Evolutionary conservation across 495 filamentous ascomycete genomes (phyloP).

Genomic region (Evernia prunastri): DNA sequence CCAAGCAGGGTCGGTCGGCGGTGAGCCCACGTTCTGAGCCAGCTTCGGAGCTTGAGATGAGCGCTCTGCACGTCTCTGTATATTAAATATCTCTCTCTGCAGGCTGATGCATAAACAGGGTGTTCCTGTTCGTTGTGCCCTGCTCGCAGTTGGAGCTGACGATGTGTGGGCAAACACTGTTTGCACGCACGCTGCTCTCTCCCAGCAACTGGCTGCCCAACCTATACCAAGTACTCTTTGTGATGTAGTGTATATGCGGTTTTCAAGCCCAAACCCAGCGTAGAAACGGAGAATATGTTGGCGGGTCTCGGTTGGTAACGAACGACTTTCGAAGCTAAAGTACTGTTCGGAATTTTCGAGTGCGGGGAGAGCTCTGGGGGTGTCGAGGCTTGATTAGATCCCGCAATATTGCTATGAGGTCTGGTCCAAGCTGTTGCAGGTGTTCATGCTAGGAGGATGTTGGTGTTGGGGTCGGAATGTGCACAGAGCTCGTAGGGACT

Average conservation of each 20-base stretch:
- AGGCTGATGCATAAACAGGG: not conserved
- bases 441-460: not conserved
- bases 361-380: not conserved
- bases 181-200: not conserved
- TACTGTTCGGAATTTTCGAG: not conserved
- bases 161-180: not conserved
- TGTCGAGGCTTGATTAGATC: not conserved
- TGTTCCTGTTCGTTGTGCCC: not conserved
- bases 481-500: not conserved
- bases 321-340: not conserved
- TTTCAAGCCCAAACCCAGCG: too few relatives aligned
- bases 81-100: not conserved
- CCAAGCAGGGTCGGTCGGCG: slow-evolving; percentile 1
- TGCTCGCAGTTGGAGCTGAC: not conserved
- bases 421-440: not conserved
- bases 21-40: not conserved
- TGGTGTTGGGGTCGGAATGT: not conserved
- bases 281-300: not conserved
- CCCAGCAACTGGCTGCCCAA: not conserved
- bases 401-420: not conserved
- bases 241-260: not conserved
- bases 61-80: not conserved
- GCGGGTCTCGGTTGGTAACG: not conserved
- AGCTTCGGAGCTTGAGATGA: not conserved
- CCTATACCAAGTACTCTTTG: not conserved